Percentiles rank a stretch among this genome's conserved stretches.
Conservation (phyloP, 495 filamentous ascomycete genomes). For the Aspergillus campestris region DNA sequence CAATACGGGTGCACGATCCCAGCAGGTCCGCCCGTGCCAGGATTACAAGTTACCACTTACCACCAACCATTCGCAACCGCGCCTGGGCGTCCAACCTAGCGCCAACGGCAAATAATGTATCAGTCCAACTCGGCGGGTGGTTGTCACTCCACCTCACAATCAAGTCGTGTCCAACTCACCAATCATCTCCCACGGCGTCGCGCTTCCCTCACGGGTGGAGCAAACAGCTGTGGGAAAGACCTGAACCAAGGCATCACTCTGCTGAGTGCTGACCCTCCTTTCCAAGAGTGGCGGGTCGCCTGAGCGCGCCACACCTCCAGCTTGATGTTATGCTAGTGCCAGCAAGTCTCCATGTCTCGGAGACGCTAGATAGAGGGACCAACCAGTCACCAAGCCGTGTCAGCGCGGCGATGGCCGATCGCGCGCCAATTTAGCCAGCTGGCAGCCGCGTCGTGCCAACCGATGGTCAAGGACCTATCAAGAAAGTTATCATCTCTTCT, state of each 20-base stretch:
- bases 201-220: slow-evolving; percentile 20
- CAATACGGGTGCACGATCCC: too few species aligned
- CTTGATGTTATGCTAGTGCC: slow-evolving; percentile 20
- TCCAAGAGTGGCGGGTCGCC: slow-evolving; percentile 20
- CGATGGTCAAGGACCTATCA: not conserved
- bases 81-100: slow-evolving; percentile 5
- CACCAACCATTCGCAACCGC: slow-evolving; percentile 4
- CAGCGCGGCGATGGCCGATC: slow-evolving; percentile 35
- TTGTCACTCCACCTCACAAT: not conserved
- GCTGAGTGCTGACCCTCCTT: slow-evolving; percentile 10
- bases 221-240: slow-evolving; percentile 1
- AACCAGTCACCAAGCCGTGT: slow-evolving; percentile 13
- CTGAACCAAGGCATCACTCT: not conserved
- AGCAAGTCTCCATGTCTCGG: not conserved
- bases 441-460: slow-evolving; percentile 15
- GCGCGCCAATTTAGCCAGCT: slow-evolving; percentile 34
- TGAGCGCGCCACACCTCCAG: slow-evolving; percentile 24
- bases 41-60: not conserved
- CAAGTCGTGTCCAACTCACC: slow-evolving; percentile 9
- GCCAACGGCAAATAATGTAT: slow-evolving; percentile 21
- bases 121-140: not conserved
- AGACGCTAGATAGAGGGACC: slow-evolving; percentile 3
- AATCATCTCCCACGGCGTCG: slow-evolving; percentile 11
- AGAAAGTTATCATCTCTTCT: too few species aligned
- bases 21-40: too few species aligned